A percentile compares a stretch with the other conserved stretches of the same genome.
These are phyloP conservation scores for Platismatia glauca DNA, from an alignment of 495 filamentous ascomycete species.

Conservation along the genomic window DNA sequence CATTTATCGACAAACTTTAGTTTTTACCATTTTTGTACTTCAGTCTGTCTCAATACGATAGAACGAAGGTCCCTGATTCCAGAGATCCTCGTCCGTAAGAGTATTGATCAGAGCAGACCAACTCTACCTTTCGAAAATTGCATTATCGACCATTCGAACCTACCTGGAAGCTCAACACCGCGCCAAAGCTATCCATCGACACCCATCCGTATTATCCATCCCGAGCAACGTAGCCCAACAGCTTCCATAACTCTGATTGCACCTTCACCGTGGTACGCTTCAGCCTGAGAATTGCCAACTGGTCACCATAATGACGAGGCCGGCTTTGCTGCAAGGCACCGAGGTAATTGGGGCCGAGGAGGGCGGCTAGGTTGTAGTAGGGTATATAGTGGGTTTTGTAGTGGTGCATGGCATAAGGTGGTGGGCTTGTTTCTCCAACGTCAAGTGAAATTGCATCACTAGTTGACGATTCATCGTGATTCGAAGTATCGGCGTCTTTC, in stretches of 20 bases:
- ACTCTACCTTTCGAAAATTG: too few species aligned
- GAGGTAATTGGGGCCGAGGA: constrained; percentile 33
- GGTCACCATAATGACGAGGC: constrained; percentile 23
- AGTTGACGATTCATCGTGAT: neutral
- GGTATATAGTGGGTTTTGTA: constrained; percentile 32
- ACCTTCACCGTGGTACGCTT: constrained; percentile 36
- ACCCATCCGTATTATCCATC: neutral
- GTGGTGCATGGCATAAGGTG: constrained; percentile 9
- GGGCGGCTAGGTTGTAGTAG: constrained; percentile 35
- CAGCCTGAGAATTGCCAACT: constrained; percentile 32
- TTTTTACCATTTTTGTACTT: neutral
- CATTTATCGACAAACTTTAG: too few species aligned
- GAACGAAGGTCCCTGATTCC: neutral
- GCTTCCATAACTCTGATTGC: constrained; percentile 56
- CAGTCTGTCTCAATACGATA: neutral
- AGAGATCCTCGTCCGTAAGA: neutral
- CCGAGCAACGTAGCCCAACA: constrained; percentile 45
- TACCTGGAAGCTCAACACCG: neutral
- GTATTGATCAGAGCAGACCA: neutral
- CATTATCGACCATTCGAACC: too few species aligned
- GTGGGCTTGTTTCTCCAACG: constrained; percentile 21
- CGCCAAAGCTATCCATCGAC: neutral
- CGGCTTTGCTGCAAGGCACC: constrained; percentile 25
- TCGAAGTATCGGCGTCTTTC: neutral
- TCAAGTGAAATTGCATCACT: neutral